Percentiles rank a stretch among this genome's conserved stretches.
Conservation (phyloP, 163 green algal genomes). For the Smithsoniella earleae region DNA sequence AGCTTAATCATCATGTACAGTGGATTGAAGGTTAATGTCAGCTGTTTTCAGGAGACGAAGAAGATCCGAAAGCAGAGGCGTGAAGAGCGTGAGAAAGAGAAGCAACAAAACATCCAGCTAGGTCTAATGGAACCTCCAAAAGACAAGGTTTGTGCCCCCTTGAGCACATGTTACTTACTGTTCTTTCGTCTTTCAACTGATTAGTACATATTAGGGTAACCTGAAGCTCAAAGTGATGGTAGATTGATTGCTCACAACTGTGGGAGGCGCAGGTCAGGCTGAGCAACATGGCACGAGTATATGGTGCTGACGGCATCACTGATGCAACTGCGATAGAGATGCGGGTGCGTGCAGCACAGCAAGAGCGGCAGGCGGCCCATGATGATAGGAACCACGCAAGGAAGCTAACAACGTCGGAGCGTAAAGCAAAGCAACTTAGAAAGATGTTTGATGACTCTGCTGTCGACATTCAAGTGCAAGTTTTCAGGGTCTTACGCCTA, state of each 20-base stretch:
- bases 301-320: conserved; percentile 67
- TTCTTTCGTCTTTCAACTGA: not conserved
- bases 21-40: no score
- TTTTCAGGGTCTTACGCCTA: conserved; percentile 53
- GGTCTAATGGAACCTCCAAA: conserved; percentile 89
- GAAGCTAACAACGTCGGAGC: conserved; percentile 87
- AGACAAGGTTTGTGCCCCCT: no score
- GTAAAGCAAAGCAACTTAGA: conserved; percentile 71
- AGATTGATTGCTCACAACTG: no score
- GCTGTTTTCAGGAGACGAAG: conserved; percentile 77
- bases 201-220: not conserved
- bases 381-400: conserved; percentile 91
- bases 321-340: conserved; percentile 90
- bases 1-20: no score
- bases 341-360: conserved; percentile 78
- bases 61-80: conserved; percentile 91
- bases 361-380: conserved; percentile 74
- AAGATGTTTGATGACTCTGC: conserved; percentile 56
- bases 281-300: conserved; percentile 87
- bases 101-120: conserved; percentile 89
- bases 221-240: no score
- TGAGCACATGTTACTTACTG: not conserved
- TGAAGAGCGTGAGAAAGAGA: conserved; percentile 85
- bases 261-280: conserved; percentile 67
- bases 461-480: conserved; percentile 28